Conservation (phyloP, 192 early-diverging fungal genomes). For the Gamsiella multidivaricata region DNA sequence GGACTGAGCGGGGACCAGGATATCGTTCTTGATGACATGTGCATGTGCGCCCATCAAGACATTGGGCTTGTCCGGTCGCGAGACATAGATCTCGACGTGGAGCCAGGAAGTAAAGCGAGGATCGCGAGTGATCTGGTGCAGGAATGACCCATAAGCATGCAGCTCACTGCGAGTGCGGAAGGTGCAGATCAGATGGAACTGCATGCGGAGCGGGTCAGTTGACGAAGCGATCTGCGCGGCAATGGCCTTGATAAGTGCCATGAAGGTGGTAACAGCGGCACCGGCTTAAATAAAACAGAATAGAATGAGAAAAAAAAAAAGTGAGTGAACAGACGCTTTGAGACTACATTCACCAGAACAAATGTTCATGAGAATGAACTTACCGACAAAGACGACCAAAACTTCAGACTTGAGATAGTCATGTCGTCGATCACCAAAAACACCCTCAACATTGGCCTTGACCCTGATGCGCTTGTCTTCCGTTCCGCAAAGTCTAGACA, state of each 20-base stretch:
- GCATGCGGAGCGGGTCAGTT: constrained; percentile 29
- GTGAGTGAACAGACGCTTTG: not conserved
- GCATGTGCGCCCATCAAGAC: constrained; percentile 41
- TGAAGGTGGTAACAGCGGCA: constrained; percentile 51
- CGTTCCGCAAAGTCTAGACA: constrained; percentile 32
- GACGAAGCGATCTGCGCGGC: constrained; percentile 48
- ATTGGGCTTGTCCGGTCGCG: constrained; percentile 40
- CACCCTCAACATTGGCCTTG: constrained; percentile 38
- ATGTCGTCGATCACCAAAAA: constrained; percentile 52
- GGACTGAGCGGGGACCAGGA: constrained; percentile 38
- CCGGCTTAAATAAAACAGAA: constrained; percentile 27
- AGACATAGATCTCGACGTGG: constrained; percentile 51
- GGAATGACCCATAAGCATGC: constrained; percentile 52
- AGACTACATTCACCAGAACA: not conserved
- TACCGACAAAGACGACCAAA: constrained; percentile 46
- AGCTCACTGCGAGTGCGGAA: constrained; percentile 49
- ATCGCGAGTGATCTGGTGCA: constrained; percentile 53
- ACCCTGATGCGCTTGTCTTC: constrained; percentile 31
- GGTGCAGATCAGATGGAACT: constrained; percentile 45
- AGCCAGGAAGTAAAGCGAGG: constrained; percentile 47
- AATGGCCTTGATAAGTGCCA: constrained; percentile 46
- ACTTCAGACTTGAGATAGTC: constrained; percentile 50
- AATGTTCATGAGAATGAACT: not conserved
- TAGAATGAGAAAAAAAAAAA: not conserved
- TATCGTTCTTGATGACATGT: constrained; percentile 52